Percentiles rank a stretch among this genome's conserved stretches.
phyloP scores from a whole-genome alignment of 75 land plant genomes.

The Sequoiadendron giganteum region DNA sequence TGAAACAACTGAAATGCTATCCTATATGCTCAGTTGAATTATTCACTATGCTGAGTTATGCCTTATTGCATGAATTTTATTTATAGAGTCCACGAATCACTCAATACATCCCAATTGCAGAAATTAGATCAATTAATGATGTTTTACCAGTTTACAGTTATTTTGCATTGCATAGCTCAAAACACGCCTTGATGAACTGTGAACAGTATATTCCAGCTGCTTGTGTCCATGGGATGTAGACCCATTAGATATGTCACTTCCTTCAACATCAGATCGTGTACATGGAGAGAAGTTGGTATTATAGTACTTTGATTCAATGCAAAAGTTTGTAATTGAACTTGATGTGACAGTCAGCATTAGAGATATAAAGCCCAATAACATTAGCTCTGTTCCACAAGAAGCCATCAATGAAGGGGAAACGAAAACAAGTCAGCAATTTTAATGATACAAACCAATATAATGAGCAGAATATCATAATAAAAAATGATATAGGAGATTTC shows the following conservation, averaged over 20 bases:
- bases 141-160: slow-evolving; percentile 45
- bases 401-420: not conserved
- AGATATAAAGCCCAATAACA: slow-evolving; percentile 91
- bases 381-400: slow-evolving; percentile 61
- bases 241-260: slow-evolving; percentile 22
- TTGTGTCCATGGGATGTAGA: slow-evolving; percentile 22
- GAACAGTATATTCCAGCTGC: slow-evolving; percentile 20
- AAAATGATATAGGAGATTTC: not conserved
- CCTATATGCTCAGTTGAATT: not conserved
- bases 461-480: not conserved
- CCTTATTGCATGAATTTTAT: not conserved
- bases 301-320: slow-evolving; percentile 69
- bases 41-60: not conserved
- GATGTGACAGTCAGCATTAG: slow-evolving; percentile 67
- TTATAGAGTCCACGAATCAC: not conserved
- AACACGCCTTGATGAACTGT: slow-evolving; percentile 31
- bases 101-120: not conserved
- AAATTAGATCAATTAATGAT: not conserved
- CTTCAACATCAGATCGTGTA: slow-evolving; percentile 33
- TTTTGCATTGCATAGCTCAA: slow-evolving; percentile 27
- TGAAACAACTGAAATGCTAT: not conserved
- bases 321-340: slow-evolving; percentile 55
- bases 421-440: not conserved
- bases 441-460: not conserved
- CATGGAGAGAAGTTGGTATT: slow-evolving; percentile 59